Evolutionary conservation across 2,329 filamentous ascomycete species (phyloP), one percentile per base, ranked within the genome.

Genomic region (Aspergillus ruber): DNA sequence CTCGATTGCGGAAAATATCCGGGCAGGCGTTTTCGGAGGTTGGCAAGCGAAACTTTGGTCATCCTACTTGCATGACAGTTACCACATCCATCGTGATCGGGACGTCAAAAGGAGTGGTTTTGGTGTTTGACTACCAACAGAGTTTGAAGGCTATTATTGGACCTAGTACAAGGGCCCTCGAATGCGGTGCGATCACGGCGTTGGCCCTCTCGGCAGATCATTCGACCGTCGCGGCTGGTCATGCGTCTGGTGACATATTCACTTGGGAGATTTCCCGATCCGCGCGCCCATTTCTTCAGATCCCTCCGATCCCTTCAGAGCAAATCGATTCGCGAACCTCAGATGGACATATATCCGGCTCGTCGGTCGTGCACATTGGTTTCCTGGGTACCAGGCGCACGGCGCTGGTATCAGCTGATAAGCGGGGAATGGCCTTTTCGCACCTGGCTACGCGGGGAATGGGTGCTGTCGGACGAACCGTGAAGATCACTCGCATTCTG

Each of bases 61-160:
- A 84, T 36, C 90, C 91, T 20, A 96, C 91, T 0, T 96, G 90
- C 71, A 78, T 97, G 60, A 84, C 85, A 36, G 86, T 96, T 42
- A 90, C 91, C 53, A 87, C 90, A 2, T 83, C 84, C 7, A 94
- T 98, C 58, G 88, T 90, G 12, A 71, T 98, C 45, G 93, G 93
- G 21, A 98, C 94, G 0, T 88, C 89, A 3, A 97, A 95, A 68
- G 93, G 94, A 46, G 84, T 96, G 67, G 86, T 97, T 48, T 75
- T 98, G 63, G 83, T 97, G 50, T 98, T 98, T 72, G 94, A 98
- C 73, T 97, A 96, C 68, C 89, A 94, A 66, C 93, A 98, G 70
- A 93, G 87, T 57, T 74, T 97, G 48, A 96, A 95, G 70, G 85
- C 87, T 59, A 95, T 97, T 49, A 89, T 98, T 54, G 93, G 93